Evolutionary conservation across 2,329 filamentous ascomycete genomes (phyloP), one percentile per base, ranked within the genome.

Genomic region (Fusarium virguliforme): DNA sequence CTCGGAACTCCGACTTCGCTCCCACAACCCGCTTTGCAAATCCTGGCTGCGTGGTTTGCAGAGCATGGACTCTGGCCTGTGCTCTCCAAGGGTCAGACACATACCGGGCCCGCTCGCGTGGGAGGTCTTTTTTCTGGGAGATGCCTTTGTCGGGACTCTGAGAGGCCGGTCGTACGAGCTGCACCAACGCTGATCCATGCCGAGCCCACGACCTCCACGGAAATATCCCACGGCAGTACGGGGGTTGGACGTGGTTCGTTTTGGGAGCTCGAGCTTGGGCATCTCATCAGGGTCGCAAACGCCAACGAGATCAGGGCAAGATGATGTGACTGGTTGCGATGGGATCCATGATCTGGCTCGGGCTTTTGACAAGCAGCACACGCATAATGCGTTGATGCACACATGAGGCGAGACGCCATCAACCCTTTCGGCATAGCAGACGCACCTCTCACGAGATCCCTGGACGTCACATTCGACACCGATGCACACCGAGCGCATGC

Each of bases 1-100:
- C 65, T 63, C 48, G 55, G 50, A 63, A 60, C 67, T 75, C 74
- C 74, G 67, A 72, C 62, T 70, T 76, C 66, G 75, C 73, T 74
- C 62, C 60, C 26, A 37, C 26, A 50, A 26, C n/a, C 53, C 54
- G 26, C 50, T 66, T 70, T 66, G 41, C 57, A 58, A 48, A 70
- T 62, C 53, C 54, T 66, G 48, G 57, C 60, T 28, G 65, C 51
- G 57, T 50, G 62, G 60, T 70, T 68, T 62, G 55, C 18, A 62
- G 62, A 62, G 10, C 53, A 63, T 26, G 41, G 22, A 13, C 41
- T 37, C 22, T 18, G 24, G 43, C 26, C 37, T 22, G 60, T 58
- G 40, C 60, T 30, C 55, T 37, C 32, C 43, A 50, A 57, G 60
- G 40, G 32, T 57, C 51, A 41, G 43, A 61, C 18, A 34, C 15